These are phyloP conservation scores for Fraxinus albicans DNA, from an alignment of 305 asterid genomes.

Conservation along the genomic window DNA sequence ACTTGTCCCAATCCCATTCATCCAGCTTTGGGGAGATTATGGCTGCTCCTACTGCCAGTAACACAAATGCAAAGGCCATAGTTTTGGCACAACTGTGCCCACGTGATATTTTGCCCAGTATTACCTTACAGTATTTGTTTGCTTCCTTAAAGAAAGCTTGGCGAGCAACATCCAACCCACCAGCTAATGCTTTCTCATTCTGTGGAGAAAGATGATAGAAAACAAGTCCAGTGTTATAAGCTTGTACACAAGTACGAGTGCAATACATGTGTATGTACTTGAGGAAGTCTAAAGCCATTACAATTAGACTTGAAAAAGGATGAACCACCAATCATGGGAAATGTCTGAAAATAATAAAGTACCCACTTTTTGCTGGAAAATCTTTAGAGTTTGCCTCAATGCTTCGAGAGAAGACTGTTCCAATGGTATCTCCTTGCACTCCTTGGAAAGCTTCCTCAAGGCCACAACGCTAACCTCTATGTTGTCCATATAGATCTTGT, in stretches of 20 bases:
- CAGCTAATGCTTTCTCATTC: conserved; percentile 37
- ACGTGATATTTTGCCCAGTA: conserved; percentile 26
- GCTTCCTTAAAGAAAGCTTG: conserved; percentile 33
- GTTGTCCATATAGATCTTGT: conserved; percentile 34
- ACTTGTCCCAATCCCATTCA: conserved; percentile 27
- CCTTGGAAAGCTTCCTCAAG: conserved; percentile 30
- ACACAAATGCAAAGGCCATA: conserved; percentile 15
- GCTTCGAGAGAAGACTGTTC: conserved; percentile 32
- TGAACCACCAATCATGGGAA: not conserved
- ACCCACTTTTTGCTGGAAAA: conserved; percentile 37
- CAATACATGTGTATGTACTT: not conserved
- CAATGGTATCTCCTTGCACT: conserved; percentile 32
- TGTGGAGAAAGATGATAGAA: conserved; percentile 5
- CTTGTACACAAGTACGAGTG: not conserved
- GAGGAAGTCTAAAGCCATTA: not conserved
- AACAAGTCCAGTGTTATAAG: not conserved
- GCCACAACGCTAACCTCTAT: conserved; percentile 34
- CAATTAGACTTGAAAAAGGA: not conserved
- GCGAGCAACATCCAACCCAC: conserved; percentile 25
- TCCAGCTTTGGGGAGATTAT: conserved; percentile 17
- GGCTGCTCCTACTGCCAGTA: conserved; percentile 30
- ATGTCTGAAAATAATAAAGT: not conserved
- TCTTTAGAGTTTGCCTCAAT: conserved; percentile 28
- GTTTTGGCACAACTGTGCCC: conserved; percentile 32
- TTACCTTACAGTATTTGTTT: conserved; percentile 29